phyloP scores from a whole-genome alignment of 208 protist species.

The Leishmania martiniquensis region DNA sequence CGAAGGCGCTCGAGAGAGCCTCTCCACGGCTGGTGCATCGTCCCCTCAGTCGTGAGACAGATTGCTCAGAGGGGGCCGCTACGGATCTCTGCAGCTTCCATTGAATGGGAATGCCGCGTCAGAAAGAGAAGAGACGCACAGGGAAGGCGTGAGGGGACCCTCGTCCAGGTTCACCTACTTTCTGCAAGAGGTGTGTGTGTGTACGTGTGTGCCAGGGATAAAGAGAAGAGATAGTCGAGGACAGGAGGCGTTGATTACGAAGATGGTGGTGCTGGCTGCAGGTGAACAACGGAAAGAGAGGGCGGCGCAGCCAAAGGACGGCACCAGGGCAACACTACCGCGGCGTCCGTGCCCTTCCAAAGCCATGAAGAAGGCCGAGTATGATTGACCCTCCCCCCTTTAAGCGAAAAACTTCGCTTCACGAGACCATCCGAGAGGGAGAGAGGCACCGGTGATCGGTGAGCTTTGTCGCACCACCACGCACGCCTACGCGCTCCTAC shows the following conservation, averaged over 20 bases:
- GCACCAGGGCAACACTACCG: neutral
- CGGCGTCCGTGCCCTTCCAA: neutral
- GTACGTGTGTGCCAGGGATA: neutral
- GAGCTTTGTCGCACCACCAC: neutral
- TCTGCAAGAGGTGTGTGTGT: neutral
- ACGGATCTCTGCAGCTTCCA: neutral
- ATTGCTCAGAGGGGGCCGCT: neutral
- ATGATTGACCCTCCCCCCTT: neutral
- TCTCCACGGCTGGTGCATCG: neutral
- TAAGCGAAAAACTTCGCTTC: too few species aligned
- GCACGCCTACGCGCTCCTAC: neutral
- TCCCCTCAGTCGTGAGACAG: neutral
- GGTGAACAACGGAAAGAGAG: neutral
- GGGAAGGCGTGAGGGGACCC: neutral
- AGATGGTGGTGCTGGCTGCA: neutral
- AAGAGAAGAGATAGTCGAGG: neutral
- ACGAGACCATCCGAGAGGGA: neutral
- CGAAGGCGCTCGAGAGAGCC: neutral
- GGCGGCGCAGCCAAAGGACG: neutral
- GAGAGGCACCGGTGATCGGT: neutral
- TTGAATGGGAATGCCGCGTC: neutral
- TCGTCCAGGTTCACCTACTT: neutral
- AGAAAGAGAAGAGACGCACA: neutral
- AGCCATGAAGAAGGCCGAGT: neutral
- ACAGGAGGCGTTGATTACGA: neutral